These are phyloP conservation scores for Candida coquimbonensis DNA, from an alignment of 805 yeast species.

Conservation along the genomic window DNA sequence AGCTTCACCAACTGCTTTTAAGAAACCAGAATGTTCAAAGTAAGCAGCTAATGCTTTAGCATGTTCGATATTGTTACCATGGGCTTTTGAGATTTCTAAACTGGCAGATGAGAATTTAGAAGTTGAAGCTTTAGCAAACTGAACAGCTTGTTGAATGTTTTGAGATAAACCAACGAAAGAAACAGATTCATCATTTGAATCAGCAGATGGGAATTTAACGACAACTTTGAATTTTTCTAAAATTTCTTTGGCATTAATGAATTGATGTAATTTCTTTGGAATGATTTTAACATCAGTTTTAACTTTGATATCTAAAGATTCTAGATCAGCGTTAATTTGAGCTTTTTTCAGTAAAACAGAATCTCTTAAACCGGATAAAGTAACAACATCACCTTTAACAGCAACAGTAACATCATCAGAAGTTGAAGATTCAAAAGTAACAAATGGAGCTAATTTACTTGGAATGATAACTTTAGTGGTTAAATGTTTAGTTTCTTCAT, in stretches of 20 bases:
- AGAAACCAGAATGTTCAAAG: conserved; percentile 46
- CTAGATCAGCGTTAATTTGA: conserved; percentile 39
- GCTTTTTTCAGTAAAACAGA: conserved; percentile 49
- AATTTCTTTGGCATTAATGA: conserved; percentile 51
- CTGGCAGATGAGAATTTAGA: conserved; percentile 53
- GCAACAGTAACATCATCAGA: conserved; percentile 22
- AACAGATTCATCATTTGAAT: conserved; percentile 39
- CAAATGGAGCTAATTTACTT: conserved; percentile 25
- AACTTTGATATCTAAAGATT: conserved; percentile 37
- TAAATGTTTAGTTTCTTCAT: conserved; percentile 61
- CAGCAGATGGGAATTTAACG: conserved; percentile 43
- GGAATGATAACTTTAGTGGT: conserved; percentile 42
- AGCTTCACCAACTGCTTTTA: conserved; percentile 34
- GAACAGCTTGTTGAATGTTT: conserved; percentile 55
- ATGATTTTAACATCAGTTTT: conserved; percentile 51
- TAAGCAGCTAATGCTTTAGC: conserved; percentile 69
- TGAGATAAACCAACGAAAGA: conserved; percentile 58
- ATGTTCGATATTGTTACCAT: conserved; percentile 70
- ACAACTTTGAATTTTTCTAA: conserved; percentile 49
- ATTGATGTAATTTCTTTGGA: conserved; percentile 63
- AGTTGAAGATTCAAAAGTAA: conserved; percentile 26
- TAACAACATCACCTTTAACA: conserved; percentile 36
- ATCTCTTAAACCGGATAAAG: conserved; percentile 67
- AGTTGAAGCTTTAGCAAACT: conserved; percentile 52
- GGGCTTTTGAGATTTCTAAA: conserved; percentile 84